phyloP scores from a whole-genome alignment of 768 basidiomycete species.

The Trametes coccinea region DNA sequence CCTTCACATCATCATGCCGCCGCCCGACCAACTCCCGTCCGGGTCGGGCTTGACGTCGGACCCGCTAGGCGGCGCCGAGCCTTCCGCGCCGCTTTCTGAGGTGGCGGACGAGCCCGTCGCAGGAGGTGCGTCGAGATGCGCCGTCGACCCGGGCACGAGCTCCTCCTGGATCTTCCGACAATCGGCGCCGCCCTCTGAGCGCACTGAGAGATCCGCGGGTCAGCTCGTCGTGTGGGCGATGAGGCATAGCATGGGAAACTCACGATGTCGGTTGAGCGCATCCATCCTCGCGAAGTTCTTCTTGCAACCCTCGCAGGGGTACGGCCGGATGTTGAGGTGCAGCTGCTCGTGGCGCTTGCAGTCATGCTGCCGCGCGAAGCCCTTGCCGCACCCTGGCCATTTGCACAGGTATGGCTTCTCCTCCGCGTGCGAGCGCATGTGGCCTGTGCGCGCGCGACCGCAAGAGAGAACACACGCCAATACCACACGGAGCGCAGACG shows the following conservation, averaged over 20 bases:
- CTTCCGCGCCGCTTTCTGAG: slow-evolving; percentile 20
- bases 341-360: slow-evolving; percentile 96
- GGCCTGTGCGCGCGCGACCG: slow-evolving; percentile 48
- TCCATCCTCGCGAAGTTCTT: slow-evolving; percentile 96
- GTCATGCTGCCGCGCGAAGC: slow-evolving; percentile 93
- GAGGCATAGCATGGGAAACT: too few relatives aligned
- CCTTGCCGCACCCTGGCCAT: slow-evolving; percentile 93
- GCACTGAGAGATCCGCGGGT: slow-evolving; percentile 44
- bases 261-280: slow-evolving; percentile 89
- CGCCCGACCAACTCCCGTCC: slow-evolving; percentile 25
- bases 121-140: slow-evolving; percentile 19
- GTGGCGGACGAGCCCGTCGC: background rate
- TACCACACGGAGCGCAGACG: background rate
- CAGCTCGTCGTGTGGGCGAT: background rate
- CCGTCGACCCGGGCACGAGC: slow-evolving; percentile 20
- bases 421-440: slow-evolving; percentile 91
- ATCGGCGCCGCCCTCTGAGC: slow-evolving; percentile 81
- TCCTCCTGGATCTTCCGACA: slow-evolving; percentile 52
- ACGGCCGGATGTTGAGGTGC: slow-evolving; percentile 90
- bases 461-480: background rate
- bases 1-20: slow-evolving; percentile 25
- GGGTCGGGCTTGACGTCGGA: slow-evolving; percentile 30
- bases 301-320: slow-evolving; percentile 89
- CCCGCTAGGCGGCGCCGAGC: slow-evolving; percentile 17
- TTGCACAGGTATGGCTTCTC: slow-evolving; percentile 94